Evolutionary conservation across 768 basidiomycete species (phyloP).

Genomic region (Hericium coralloides): DNA sequence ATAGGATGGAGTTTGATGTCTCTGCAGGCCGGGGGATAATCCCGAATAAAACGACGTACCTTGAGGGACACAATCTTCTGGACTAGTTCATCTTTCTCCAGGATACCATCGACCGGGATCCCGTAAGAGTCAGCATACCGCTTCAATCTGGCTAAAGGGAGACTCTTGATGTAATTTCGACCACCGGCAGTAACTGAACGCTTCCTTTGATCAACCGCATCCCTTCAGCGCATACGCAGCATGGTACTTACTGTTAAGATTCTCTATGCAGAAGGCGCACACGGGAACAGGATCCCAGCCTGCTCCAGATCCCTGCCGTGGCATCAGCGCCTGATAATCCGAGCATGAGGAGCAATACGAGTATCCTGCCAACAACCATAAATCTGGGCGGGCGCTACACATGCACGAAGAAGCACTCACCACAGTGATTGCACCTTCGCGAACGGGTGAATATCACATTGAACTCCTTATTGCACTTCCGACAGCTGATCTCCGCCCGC

Average conservation of each 20-base stretch:
- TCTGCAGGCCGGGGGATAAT: too few species aligned
- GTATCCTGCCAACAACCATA: slow-evolving; percentile 39
- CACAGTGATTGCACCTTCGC: slow-evolving; percentile 68
- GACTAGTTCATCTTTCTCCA: slow-evolving; percentile 76
- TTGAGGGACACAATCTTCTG: slow-evolving; percentile 43
- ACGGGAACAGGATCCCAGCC: slow-evolving; percentile 63
- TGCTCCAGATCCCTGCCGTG: slow-evolving; percentile 38
- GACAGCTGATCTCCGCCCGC: slow-evolving; percentile 35
- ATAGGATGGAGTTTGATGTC: too few species aligned
- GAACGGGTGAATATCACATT: slow-evolving; percentile 55
- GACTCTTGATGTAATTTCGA: slow-evolving; percentile 41
- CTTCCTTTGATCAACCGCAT: slow-evolving; percentile 1
- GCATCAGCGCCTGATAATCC: slow-evolving; percentile 73
- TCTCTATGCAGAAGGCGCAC: slow-evolving; percentile 68
- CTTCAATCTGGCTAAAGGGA: slow-evolving; percentile 55
- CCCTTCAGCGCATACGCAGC: neutral
- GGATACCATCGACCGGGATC: slow-evolving; percentile 48
- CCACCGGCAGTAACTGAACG: slow-evolving; percentile 61
- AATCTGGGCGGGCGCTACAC: slow-evolving; percentile 3
- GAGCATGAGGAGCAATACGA: slow-evolving; percentile 65
- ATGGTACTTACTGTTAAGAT: slow-evolving; percentile 43
- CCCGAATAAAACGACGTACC: slow-evolving; percentile 24
- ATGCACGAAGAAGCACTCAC: slow-evolving; percentile 29
- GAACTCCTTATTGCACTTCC: slow-evolving; percentile 72
- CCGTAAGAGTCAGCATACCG: slow-evolving; percentile 65